Evolutionary conservation across 78 protist species (phyloP).

Genomic region (Tieghemostelium lacteum): DNA sequence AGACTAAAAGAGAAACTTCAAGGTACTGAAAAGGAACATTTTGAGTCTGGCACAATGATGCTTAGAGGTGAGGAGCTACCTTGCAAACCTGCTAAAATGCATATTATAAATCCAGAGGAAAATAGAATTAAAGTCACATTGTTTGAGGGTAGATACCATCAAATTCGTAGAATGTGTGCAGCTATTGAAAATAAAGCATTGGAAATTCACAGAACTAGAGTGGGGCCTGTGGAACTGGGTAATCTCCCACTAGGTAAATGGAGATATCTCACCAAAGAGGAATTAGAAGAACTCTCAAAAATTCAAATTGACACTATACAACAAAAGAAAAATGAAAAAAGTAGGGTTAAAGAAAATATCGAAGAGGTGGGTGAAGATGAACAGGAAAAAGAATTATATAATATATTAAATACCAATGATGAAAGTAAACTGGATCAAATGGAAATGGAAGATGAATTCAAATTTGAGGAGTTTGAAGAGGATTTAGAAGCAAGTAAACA

Average conservation of each 20-base stretch:
- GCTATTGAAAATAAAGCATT: constrained; percentile 61
- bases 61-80: constrained; percentile 69
- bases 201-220: constrained; percentile 64
- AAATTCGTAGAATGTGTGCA: constrained; percentile 76
- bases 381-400: background rate
- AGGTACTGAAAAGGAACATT: constrained; percentile 45
- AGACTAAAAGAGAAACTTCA: constrained; percentile 26
- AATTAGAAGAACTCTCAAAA: constrained; percentile 2
- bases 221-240: constrained; percentile 74
- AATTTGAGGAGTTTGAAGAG: background rate
- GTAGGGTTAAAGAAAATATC: background rate
- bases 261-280: constrained; percentile 33
- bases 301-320: background rate
- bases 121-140: constrained; percentile 54
- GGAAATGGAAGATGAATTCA: background rate
- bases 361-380: background rate
- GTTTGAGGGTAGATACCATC: constrained; percentile 81
- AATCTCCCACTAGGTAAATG: constrained; percentile 59
- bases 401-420: background rate
- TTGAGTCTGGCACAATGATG: constrained; percentile 46
- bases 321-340: background rate
- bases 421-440: constrained; percentile 3
- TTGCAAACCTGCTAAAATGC: constrained; percentile 68
- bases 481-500: background rate
- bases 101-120: constrained; percentile 27